Evolutionary conservation across 2,329 filamentous ascomycete genomes (phyloP).

Genomic region (Pseudophaeomoniella oleicola): DNA sequence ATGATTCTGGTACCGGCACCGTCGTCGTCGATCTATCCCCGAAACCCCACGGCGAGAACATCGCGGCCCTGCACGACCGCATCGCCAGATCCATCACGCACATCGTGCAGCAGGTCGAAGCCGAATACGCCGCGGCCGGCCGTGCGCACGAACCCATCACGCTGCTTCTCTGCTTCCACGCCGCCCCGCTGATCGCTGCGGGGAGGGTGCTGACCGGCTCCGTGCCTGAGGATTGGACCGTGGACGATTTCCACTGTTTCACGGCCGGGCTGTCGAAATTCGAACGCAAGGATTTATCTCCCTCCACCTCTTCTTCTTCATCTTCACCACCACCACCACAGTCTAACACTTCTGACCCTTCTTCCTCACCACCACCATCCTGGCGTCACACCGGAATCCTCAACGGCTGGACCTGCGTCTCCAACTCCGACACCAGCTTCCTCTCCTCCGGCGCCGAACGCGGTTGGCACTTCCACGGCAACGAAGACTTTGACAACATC

Average conservation of each 20-base stretch:
- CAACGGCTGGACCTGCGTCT: slow-evolving; percentile 66
- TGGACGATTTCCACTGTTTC: slow-evolving; percentile 72
- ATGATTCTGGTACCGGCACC: too few species aligned
- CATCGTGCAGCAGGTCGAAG: slow-evolving; percentile 20
- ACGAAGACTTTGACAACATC: slow-evolving; percentile 32
- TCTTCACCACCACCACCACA: neutral
- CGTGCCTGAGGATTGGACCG: slow-evolving; percentile 56
- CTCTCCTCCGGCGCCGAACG: slow-evolving; percentile 67
- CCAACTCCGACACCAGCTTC: slow-evolving; percentile 77
- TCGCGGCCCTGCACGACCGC: slow-evolving; percentile 66
- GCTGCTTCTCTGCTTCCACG: slow-evolving; percentile 75
- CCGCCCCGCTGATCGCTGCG: slow-evolving; percentile 74
- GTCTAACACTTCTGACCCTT: slow-evolving; percentile 9
- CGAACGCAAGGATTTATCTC: slow-evolving; percentile 25
- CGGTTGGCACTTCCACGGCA: slow-evolving; percentile 50
- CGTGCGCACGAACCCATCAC: slow-evolving; percentile 45
- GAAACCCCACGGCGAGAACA: slow-evolving; percentile 60
- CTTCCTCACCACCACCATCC: neutral
- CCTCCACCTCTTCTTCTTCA: slow-evolving; percentile 1
- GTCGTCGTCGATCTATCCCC: slow-evolving; percentile 57
- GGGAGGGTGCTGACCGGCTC: slow-evolving; percentile 67
- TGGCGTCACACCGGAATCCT: slow-evolving; percentile 36
- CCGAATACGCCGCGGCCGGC: slow-evolving; percentile 20
- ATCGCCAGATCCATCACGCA: slow-evolving; percentile 44
- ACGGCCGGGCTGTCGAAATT: slow-evolving; percentile 70